Evolutionary conservation across 495 filamentous ascomycete species (phyloP).

Genomic region (Trichoderma erinaceum): DNA sequence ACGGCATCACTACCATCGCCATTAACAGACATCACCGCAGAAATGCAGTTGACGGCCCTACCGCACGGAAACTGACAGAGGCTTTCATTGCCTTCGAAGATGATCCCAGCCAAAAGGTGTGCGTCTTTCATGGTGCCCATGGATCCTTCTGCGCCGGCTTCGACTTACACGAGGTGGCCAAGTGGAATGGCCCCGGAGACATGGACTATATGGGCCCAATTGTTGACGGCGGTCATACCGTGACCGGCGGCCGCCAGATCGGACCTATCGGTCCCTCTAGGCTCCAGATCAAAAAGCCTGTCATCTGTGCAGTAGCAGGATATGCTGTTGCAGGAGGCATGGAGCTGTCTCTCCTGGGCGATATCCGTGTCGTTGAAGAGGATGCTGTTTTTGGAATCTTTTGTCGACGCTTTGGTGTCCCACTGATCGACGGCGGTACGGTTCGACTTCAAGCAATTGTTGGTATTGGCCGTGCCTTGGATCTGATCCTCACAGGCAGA

Average conservation of each 20-base stretch:
- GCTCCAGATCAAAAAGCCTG: conserved; percentile 27
- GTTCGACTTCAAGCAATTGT: conserved; percentile 43
- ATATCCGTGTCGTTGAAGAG: conserved; percentile 44
- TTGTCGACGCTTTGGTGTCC: conserved; percentile 44
- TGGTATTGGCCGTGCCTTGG: conserved; percentile 43
- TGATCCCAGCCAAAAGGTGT: conserved; percentile 40
- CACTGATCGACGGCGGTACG: conserved; percentile 46
- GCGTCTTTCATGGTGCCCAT: conserved; percentile 30
- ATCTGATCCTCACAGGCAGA: conserved; percentile 48
- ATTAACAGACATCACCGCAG: conserved; percentile 37
- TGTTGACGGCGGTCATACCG: conserved; percentile 20
- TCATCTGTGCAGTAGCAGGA: conserved; percentile 42
- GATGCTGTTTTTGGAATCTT: conserved; percentile 45
- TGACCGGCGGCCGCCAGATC: conserved; percentile 21
- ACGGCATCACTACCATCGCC: conserved; percentile 39
- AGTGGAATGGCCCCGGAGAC: conserved; percentile 16
- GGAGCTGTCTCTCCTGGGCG: conserved; percentile 41
- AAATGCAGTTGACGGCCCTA: conserved; percentile 35
- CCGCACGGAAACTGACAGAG: conserved; percentile 34
- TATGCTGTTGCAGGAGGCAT: conserved; percentile 46
- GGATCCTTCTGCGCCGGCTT: conserved; percentile 42
- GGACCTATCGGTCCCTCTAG: conserved; percentile 42
- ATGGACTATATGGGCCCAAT: neutral
- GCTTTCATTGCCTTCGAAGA: conserved; percentile 39
- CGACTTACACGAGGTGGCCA: conserved; percentile 37